These are phyloP conservation scores for Acorus gramineus DNA, from an alignment of 106 monocot species.

Conservation along the genomic window DNA sequence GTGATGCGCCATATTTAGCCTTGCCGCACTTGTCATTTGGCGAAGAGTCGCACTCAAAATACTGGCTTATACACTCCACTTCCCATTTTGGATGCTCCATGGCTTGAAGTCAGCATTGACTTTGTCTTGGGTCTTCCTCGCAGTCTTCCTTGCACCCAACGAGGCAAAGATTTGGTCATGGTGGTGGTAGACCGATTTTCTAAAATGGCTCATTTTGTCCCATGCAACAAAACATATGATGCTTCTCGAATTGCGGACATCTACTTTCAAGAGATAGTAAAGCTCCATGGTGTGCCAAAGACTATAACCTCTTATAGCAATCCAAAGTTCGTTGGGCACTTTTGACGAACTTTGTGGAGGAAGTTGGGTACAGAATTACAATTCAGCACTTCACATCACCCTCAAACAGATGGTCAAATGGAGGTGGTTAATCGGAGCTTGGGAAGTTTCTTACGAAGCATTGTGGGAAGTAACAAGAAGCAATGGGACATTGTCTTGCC, in stretches of 20 bases:
- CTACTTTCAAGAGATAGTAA: background rate
- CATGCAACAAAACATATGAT: background rate
- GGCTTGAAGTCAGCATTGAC: background rate
- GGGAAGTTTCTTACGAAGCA: background rate
- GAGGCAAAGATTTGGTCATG: slow-evolving; percentile 3
- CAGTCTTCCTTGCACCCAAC: background rate
- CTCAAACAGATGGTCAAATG: background rate
- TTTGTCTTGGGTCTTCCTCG: background rate
- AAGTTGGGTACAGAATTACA: background rate
- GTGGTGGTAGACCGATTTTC: slow-evolving; percentile 2
- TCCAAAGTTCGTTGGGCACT: background rate
- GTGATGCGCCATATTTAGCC: background rate
- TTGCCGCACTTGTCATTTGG: background rate
- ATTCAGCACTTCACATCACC: slow-evolving; percentile 2
- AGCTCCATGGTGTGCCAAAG: slow-evolving; percentile 1
- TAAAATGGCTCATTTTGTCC: slow-evolving; percentile 6
- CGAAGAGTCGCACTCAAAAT: background rate
- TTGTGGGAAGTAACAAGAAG: background rate
- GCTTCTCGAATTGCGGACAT: background rate
- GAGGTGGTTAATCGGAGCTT: background rate
- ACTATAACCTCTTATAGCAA: background rate
- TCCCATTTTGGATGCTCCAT: background rate
- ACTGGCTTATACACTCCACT: background rate
- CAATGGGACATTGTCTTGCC: slow-evolving; percentile 5
- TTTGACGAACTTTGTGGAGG: background rate